phyloP scores from a whole-genome alignment of 352 stramenopile species.

The Phytopythium chamaehyphon region DNA sequence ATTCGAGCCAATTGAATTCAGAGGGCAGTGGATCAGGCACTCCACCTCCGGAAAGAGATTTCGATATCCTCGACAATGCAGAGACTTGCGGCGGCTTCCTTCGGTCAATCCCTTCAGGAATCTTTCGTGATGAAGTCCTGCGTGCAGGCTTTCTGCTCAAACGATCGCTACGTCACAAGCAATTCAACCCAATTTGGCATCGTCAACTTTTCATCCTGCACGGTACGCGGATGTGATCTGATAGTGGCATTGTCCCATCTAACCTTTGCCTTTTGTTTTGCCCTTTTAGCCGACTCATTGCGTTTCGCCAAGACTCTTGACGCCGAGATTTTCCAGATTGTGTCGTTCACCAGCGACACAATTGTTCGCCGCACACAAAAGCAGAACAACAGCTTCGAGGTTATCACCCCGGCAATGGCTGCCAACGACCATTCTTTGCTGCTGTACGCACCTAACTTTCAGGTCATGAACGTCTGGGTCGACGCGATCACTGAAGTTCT shows the following conservation, averaged over 20 bases:
- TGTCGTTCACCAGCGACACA: constrained; percentile 60
- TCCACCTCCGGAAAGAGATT: not conserved
- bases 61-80: constrained; percentile 4
- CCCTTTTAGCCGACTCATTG: constrained; percentile 40
- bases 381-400: constrained; percentile 76
- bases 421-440: constrained; percentile 59
- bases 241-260: constrained; percentile 2
- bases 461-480: constrained; percentile 55
- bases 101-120: constrained; percentile 28
- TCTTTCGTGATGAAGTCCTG: constrained; percentile 65
- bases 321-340: constrained; percentile 69
- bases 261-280: constrained; percentile 4
- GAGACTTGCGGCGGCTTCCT: constrained; percentile 21
- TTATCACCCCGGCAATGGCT: constrained; percentile 70
- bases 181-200: constrained; percentile 81
- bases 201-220: constrained; percentile 73
- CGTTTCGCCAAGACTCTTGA: constrained; percentile 67
- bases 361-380: constrained; percentile 65
- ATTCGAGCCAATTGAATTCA: constrained; percentile 6
- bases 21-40: not conserved
- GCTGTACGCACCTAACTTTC: constrained; percentile 48
- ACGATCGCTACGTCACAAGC: constrained; percentile 84
- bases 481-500: constrained; percentile 54
- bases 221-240: constrained; percentile 12
- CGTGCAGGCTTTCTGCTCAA: constrained; percentile 78